A percentile compares a stretch with the other conserved stretches of the same genome.
phyloP scores from a whole-genome alignment of 805 yeast species.

The Wickerhamiella alocasiicola region DNA sequence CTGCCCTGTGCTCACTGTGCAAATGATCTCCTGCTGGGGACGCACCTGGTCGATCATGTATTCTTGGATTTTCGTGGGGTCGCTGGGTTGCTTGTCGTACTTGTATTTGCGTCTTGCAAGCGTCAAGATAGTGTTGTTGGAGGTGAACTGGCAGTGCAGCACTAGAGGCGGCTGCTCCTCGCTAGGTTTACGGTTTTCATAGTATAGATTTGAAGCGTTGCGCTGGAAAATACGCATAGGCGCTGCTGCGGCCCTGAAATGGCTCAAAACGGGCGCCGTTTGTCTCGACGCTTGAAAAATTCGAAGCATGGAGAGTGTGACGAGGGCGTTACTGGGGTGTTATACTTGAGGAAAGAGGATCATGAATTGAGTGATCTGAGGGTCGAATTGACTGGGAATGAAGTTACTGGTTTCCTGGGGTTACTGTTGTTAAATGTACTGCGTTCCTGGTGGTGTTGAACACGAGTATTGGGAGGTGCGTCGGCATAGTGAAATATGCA shows the following conservation, averaged over 20 bases:
- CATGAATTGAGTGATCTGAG: not conserved
- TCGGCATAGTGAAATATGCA: no score
- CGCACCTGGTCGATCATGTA: slow-evolving; percentile 54
- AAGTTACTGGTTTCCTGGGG: no score
- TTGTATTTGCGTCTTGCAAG: slow-evolving; percentile 38
- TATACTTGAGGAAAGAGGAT: no score
- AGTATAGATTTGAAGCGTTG: not conserved
- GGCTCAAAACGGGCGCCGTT: not conserved
- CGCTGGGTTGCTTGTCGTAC: slow-evolving; percentile 28
- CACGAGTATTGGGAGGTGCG: no score
- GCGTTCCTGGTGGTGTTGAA: no score
- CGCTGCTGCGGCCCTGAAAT: not conserved
- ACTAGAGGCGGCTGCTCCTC: slow-evolving; percentile 39
- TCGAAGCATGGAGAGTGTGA: slow-evolving; percentile 6
- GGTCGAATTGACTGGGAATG: no score
- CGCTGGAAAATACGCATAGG: not conserved
- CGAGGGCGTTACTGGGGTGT: no score
- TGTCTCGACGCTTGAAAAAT: slow-evolving; percentile 1
- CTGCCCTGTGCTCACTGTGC: slow-evolving; percentile 67
- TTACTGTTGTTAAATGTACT: no score
- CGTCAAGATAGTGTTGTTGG: slow-evolving; percentile 74
- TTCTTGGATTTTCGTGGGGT: slow-evolving; percentile 42
- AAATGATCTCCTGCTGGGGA: slow-evolving; percentile 61
- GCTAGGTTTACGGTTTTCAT: not conserved
- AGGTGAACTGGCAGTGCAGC: slow-evolving; percentile 62